phyloP scores from a whole-genome alignment of 345 rosid species.

The Arabis hirsuta region DNA sequence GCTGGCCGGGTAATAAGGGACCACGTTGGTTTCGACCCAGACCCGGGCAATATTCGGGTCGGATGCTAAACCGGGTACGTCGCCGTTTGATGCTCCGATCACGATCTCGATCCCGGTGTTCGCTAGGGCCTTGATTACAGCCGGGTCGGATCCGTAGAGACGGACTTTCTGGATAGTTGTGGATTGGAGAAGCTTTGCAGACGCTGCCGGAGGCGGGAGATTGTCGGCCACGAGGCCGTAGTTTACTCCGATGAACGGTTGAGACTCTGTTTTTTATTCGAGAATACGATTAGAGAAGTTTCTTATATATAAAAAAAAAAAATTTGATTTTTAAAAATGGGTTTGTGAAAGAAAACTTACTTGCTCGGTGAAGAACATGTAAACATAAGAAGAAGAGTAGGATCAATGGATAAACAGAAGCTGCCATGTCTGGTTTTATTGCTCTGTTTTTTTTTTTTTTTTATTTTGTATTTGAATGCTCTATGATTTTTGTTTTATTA shows the following conservation, averaged over 20 bases:
- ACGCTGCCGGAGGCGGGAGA: conserved; percentile 71
- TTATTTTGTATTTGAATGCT: neutral
- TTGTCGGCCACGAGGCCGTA: conserved; percentile 85
- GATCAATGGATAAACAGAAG: conserved; percentile 36
- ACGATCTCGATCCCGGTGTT: conserved; percentile 80
- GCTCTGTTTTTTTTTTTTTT: conserved; percentile 20
- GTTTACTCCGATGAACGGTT: conserved; percentile 85
- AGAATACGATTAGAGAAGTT: neutral
- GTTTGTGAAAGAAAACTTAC: conserved; percentile 50
- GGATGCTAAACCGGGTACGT: conserved; percentile 73
- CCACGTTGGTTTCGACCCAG: conserved; percentile 73
- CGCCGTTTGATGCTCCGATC: conserved; percentile 69
- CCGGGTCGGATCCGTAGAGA: conserved; percentile 77
- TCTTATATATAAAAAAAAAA: neutral
- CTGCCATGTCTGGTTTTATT: conserved; percentile 47
- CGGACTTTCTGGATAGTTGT: conserved; percentile 76
- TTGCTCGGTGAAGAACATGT: conserved; percentile 35
- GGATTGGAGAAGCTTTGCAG: conserved; percentile 79
- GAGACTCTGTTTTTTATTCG: conserved; percentile 50
- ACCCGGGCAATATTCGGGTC: conserved; percentile 65
- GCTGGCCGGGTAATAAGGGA: conserved; percentile 79
- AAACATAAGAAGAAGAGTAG: conserved; percentile 48
- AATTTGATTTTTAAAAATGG: neutral
- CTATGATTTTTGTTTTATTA: conserved; percentile 20
- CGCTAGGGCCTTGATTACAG: conserved; percentile 69